phyloP scores from a whole-genome alignment of 2,329 filamentous ascomycete genomes.

The Oidium heveae region DNA sequence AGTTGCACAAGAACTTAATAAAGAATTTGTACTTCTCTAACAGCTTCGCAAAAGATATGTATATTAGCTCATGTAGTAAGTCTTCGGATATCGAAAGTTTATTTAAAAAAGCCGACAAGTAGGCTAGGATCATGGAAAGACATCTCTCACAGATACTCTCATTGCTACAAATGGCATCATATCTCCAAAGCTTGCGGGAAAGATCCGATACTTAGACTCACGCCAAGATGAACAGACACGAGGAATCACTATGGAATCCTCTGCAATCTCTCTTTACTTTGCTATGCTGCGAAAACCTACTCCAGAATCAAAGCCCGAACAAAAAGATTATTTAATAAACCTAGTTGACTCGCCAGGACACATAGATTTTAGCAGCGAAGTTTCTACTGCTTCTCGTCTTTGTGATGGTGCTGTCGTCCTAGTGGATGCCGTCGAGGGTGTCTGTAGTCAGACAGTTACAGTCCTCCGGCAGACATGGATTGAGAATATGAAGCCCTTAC shows the following conservation, averaged over 20 bases:
- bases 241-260: constrained; percentile 99
- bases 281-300: constrained; percentile 57
- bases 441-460: constrained; percentile 95
- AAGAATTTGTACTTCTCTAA: not conserved
- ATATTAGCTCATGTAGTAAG: constrained; percentile 75
- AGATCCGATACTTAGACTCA: constrained; percentile 93
- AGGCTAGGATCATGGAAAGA: constrained; percentile 75
- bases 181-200: constrained; percentile 86
- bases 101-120: constrained; percentile 2
- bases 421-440: constrained; percentile 90
- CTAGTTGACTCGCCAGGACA: constrained; percentile 94
- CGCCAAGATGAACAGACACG: constrained; percentile 84
- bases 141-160: constrained; percentile 81
- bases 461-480: constrained; percentile 87
- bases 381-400: constrained; percentile 79
- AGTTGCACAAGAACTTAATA: constrained; percentile 12
- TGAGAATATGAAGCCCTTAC: constrained; percentile 77
- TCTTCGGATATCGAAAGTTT: constrained; percentile 5
- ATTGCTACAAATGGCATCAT: constrained; percentile 99
- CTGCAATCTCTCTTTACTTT: constrained; percentile 88
- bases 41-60: constrained; percentile 39
- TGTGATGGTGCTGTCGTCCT: constrained; percentile 88
- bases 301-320: constrained; percentile 40
- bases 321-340: constrained; percentile 87
- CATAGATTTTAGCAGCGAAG: constrained; percentile 96